phyloP scores from a whole-genome alignment of 2,329 filamentous ascomycete species.

The Penicillium griseofulvum region DNA sequence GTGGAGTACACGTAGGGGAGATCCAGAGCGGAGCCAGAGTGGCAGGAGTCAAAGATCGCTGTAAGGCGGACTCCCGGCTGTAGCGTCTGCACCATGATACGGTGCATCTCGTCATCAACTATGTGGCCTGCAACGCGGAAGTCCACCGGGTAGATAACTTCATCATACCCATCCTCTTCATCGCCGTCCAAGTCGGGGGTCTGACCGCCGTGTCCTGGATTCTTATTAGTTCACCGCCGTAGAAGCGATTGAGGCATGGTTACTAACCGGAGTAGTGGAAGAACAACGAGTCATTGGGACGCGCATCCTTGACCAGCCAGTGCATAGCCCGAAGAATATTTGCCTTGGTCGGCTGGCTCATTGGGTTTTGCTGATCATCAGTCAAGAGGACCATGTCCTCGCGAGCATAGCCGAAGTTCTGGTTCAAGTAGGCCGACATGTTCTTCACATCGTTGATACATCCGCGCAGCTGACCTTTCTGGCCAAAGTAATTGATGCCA shows the following conservation, averaged over 20 bases:
- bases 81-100: constrained; percentile 72
- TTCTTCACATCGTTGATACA: constrained; percentile 98
- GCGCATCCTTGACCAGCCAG: constrained; percentile 92
- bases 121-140: constrained; percentile 69
- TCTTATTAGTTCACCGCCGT: constrained; percentile 9
- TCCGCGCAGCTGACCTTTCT: constrained; percentile 82
- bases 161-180: constrained; percentile 74
- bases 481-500: constrained; percentile 95
- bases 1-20: constrained; percentile 67
- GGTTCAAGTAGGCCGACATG: constrained; percentile 86
- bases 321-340: constrained; percentile 97
- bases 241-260: neutral
- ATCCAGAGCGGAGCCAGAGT: constrained; percentile 65
- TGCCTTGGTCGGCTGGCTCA: constrained; percentile 94
- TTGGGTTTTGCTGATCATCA: constrained; percentile 93
- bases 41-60: constrained; percentile 67
- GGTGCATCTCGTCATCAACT: constrained; percentile 75
- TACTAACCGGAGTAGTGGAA: constrained; percentile 89
- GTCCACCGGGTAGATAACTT: constrained; percentile 77
- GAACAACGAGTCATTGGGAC: constrained; percentile 89
- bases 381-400: constrained; percentile 98
- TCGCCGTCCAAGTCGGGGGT: constrained; percentile 71
- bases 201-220: constrained; percentile 69
- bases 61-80: constrained; percentile 76
- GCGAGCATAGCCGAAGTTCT: constrained; percentile 86